A percentile compares a stretch with the other conserved stretches of the same genome.
These are phyloP conservation scores for Ceratobasidium sp. DNA, from an alignment of 1,284 basidiomycete genomes.

Conservation along the genomic window DNA sequence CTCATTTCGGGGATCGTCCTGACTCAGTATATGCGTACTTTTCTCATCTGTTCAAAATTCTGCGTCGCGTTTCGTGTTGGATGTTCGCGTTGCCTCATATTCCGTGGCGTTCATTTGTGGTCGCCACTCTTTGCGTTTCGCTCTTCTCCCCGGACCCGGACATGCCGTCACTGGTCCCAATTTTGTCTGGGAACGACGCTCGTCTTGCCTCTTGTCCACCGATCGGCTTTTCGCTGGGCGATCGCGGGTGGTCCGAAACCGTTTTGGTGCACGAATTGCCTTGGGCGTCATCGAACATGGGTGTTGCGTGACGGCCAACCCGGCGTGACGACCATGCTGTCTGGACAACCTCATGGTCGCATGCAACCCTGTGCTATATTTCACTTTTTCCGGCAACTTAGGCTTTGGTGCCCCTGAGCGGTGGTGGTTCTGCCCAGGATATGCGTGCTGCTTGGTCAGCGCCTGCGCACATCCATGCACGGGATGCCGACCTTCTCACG, in stretches of 20 bases:
- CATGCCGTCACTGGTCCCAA: background rate
- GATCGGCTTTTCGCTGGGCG: background rate
- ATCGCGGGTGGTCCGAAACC: conserved; percentile 11
- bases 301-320: background rate
- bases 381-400: conserved; percentile 30
- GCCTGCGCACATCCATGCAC: background rate
- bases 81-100: background rate
- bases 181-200: background rate
- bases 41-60: conserved; percentile 10
- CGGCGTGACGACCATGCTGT: conserved; percentile 6
- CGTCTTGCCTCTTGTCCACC: background rate
- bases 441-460: conserved; percentile 17
- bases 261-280: background rate
- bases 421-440: conserved; percentile 22
- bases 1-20: conserved; percentile 22
- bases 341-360: conserved; percentile 17
- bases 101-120: conserved; percentile 26
- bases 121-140: background rate
- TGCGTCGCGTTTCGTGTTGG: background rate
- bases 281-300: conserved; percentile 13
- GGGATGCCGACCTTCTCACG: conserved; percentile 28
- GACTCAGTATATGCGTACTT: conserved; percentile 35
- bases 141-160: background rate
- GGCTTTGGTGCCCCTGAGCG: conserved; percentile 32
- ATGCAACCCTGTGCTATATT: conserved; percentile 4